Conservation (phyloP, 1,284 basidiomycete species). For the Puccinia horiana region DNA sequence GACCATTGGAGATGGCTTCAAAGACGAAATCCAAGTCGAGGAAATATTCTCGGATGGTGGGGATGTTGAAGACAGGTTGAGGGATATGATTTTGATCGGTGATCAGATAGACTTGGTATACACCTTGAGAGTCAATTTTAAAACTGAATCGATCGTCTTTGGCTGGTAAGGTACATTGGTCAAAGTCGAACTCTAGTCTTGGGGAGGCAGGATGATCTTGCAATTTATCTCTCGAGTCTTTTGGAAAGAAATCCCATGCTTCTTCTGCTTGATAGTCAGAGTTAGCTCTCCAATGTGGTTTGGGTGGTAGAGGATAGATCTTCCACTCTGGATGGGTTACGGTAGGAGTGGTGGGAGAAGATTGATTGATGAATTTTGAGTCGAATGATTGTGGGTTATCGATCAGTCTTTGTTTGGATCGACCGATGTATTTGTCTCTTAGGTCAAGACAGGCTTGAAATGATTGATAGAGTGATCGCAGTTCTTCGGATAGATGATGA, state of each 20-base stretch:
- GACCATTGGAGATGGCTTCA: conserved; percentile 65
- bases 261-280: conserved; percentile 53
- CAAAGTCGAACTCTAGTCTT: conserved; percentile 65
- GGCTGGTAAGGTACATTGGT: conserved; percentile 71
- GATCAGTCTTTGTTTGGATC: conserved; percentile 75
- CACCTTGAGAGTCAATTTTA: conserved; percentile 79
- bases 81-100: conserved; percentile 58
- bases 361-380: conserved; percentile 64
- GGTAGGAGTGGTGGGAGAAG: conserved; percentile 60
- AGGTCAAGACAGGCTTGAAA: conserved; percentile 79
- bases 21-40: conserved; percentile 82
- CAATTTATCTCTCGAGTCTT: conserved; percentile 49
- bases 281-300: conserved; percentile 78
- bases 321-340: conserved; percentile 66
- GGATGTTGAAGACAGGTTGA: conserved; percentile 70
- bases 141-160: conserved; percentile 64
- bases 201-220: conserved; percentile 36
- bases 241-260: conserved; percentile 16
- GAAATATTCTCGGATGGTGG: conserved; percentile 89
- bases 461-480: conserved; percentile 59
- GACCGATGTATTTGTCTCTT: conserved; percentile 85
- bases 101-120: conserved; percentile 77
- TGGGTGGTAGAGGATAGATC: conserved; percentile 84
- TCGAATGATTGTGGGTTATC: conserved; percentile 90
- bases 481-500: conserved; percentile 54